Evolutionary conservation across 2,329 filamentous ascomycete species (phyloP), one percentile per base, ranked within the genome.

Genomic region (Xylariaceae sp.): DNA sequence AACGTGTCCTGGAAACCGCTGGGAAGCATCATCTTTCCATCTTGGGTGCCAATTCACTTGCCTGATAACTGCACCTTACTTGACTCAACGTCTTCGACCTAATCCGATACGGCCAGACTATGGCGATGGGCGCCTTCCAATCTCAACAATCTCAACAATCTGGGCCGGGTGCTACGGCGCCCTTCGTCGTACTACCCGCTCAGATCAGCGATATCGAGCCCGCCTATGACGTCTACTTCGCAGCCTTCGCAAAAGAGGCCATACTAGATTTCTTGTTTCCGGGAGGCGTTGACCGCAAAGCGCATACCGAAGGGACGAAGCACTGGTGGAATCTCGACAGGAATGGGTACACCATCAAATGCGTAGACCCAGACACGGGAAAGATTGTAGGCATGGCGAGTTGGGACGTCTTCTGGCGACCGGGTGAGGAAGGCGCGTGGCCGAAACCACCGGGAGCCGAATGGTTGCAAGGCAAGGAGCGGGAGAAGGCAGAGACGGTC

Each of bases 381-480:
- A 31, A 45, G 4, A 50, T 56, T 17, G 44, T 57, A 16, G 54
- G 54, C 9, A 56, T 55, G 52, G 54, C 54, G 7, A 45, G 37
- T 17, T 59, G 49, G 45, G 55, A 57, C 26, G 46, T 59, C n/a
- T 55, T 51, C 38, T 57, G 53, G 50, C 38, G 35, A 13, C 45
- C 42, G 15, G 49, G 47, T 4, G 24, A 44, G 30, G 46, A 50
- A 8, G 50, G 43, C n/a, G 47, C 40, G 6, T 55, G 53, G 53
- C 44, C 41, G 33, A 47, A 45, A 15, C 55, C 52, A 1, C 42
- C 44, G 31, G 47, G 53, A 3, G 46, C 49, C 17, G 40, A 47
- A 9, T 54, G 53, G 52, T 32, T 56, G n/a, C 34, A 54, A 11
- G 52, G 52, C 4, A 41, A 54, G 18, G 46, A 51, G 9, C 44